Evolutionary conservation across 805 yeast genomes (phyloP).

Genomic region (Maudiozyma turicensis): DNA sequence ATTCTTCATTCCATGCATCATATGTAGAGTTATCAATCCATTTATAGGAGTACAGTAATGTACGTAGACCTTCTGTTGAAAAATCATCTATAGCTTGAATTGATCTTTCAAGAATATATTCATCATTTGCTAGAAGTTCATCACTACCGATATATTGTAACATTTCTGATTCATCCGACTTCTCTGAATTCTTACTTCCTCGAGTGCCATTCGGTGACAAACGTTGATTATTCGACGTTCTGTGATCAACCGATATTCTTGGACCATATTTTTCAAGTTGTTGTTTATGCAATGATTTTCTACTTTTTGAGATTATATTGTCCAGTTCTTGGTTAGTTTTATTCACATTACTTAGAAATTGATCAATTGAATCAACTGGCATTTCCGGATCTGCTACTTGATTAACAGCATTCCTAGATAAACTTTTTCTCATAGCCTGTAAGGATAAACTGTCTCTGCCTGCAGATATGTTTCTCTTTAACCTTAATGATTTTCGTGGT

Average conservation of each 20-base stretch:
- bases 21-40: conserved; percentile 57
- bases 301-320: conserved; percentile 42
- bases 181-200: neutral
- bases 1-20: conserved; percentile 55
- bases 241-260: conserved; percentile 2
- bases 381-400: conserved; percentile 17
- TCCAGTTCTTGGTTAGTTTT: conserved; percentile 44
- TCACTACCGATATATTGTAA: conserved; percentile 42
- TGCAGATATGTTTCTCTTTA: conserved; percentile 20
- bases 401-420: conserved; percentile 12
- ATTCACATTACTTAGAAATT: conserved; percentile 34
- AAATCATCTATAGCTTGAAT: conserved; percentile 87
- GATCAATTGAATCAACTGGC: conserved; percentile 39
- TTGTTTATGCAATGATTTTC: conserved; percentile 49
- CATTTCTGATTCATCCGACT: conserved; percentile 7
- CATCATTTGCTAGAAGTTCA: conserved; percentile 55
- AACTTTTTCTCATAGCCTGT: conserved; percentile 24
- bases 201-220: neutral
- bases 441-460: conserved; percentile 24
- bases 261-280: conserved; percentile 46
- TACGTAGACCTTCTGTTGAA: conserved; percentile 89
- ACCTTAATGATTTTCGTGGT: conserved; percentile 28
- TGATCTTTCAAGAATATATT: conserved; percentile 70
- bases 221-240: neutral
- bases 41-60: conserved; percentile 71